Evolutionary conservation across 1,284 basidiomycete species (phyloP).

Genomic region (Trametes versicolor): DNA sequence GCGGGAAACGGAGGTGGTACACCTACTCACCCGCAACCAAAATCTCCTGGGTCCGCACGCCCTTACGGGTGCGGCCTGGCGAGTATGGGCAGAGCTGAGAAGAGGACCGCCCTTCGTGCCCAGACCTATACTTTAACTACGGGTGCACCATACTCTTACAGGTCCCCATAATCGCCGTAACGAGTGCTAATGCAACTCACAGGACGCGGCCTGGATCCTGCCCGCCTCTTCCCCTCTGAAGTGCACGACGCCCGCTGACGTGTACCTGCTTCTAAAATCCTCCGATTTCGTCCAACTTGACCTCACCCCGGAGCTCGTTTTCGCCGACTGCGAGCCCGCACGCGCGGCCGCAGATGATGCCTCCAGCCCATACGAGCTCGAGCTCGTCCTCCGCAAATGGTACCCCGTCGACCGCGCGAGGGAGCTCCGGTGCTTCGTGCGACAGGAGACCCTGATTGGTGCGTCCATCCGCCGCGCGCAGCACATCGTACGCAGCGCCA

Average conservation of each 20-base stretch:
- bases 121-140: no score
- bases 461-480: slow-evolving; percentile 41
- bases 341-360: background rate
- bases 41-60: no score
- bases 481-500: no score
- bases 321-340: slow-evolving; percentile 61
- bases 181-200: no score
- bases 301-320: slow-evolving; percentile 67
- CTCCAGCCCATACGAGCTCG: slow-evolving; percentile 64
- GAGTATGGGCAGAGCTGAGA: no score
- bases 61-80: no score
- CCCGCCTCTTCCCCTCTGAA: slow-evolving; percentile 87
- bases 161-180: no score
- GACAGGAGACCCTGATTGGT: slow-evolving; percentile 78
- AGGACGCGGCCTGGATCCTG: slow-evolving; percentile 95
- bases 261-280: slow-evolving; percentile 93
- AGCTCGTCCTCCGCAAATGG: slow-evolving; percentile 95
- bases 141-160: no score
- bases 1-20: no score
- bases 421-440: slow-evolving; percentile 90
- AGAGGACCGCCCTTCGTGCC: no score
- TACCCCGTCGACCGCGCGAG: slow-evolving; percentile 85
- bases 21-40: no score
- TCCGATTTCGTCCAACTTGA: slow-evolving; percentile 93
- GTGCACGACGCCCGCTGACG: slow-evolving; percentile 88